phyloP scores from a whole-genome alignment of 1,284 basidiomycete genomes.

The Sanghuangporus baumii region DNA sequence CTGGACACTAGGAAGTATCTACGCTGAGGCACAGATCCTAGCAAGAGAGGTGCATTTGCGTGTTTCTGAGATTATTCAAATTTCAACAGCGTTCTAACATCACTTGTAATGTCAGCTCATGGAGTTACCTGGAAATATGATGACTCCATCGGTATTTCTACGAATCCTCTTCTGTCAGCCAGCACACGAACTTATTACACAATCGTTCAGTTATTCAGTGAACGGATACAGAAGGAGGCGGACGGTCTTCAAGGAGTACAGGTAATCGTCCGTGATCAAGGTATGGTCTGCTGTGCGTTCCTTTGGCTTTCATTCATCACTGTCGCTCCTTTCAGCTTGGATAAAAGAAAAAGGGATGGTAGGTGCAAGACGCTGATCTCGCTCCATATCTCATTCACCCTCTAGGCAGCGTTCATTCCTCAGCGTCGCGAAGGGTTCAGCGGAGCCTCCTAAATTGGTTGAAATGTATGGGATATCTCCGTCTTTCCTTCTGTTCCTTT shows the following conservation, averaged over 20 bases:
- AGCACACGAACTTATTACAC: background rate
- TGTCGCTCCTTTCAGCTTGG: conserved; percentile 48
- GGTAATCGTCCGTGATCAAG: conserved; percentile 71
- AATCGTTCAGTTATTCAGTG: conserved; percentile 42
- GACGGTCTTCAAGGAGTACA: conserved; percentile 63
- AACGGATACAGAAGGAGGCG: conserved; percentile 68
- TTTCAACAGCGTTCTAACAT: background rate
- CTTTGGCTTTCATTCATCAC: background rate
- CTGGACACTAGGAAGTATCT: conserved; percentile 70
- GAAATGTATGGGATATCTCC: conserved; percentile 62
- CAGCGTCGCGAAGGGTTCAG: conserved; percentile 79
- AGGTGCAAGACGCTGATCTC: conserved; percentile 8
- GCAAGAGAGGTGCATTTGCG: conserved; percentile 59
- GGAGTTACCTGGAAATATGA: conserved; percentile 81
- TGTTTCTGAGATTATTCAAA: background rate
- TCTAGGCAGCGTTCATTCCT: conserved; percentile 68
- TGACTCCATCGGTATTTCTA: conserved; percentile 64
- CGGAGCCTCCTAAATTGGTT: conserved; percentile 82
- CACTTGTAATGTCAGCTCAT: conserved; percentile 45
- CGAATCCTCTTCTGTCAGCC: conserved; percentile 13
- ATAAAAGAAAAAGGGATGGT: conserved; percentile 81
- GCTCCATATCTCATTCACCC: background rate
- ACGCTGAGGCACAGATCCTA: conserved; percentile 79
- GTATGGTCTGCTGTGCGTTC: conserved; percentile 30
- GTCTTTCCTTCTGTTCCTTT: background rate